phyloP scores from a whole-genome alignment of 306 rosid species.

The Crotalaria pallida region DNA sequence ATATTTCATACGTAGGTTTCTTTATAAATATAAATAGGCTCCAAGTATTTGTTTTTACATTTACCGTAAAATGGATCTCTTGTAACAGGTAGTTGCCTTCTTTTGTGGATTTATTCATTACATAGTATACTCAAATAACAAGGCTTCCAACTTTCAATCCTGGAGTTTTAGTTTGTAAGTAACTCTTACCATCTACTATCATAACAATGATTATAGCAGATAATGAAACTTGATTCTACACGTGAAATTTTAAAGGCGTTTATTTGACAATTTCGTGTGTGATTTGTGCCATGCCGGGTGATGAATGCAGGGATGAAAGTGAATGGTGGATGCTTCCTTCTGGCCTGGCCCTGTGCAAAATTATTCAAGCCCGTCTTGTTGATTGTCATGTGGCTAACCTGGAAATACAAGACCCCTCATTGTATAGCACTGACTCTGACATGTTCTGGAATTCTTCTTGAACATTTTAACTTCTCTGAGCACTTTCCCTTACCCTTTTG shows the following conservation, averaged over 20 bases:
- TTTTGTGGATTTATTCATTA: conserved; percentile 83
- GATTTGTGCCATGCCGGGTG: conserved; percentile 1
- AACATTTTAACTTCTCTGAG: neutral
- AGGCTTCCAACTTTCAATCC: conserved; percentile 58
- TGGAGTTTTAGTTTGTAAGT: conserved; percentile 94
- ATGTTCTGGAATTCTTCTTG: conserved; percentile 82
- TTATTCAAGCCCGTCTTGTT: conserved; percentile 77
- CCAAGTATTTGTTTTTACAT: neutral
- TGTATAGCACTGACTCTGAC: conserved; percentile 74
- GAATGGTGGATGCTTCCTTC: conserved; percentile 99
- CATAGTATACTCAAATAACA: conserved; percentile 46
- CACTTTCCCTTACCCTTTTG: neutral
- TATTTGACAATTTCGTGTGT: conserved; percentile 7
- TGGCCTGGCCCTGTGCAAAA: conserved; percentile 67
- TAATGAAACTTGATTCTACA: conserved; percentile 9
- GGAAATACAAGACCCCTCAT: conserved; percentile 84
- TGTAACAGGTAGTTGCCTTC: conserved; percentile 72
- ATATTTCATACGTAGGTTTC: neutral
- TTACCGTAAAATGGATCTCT: conserved; percentile 6
- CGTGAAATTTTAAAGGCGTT: neutral
- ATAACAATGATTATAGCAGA: neutral
- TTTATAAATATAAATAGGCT: neutral
- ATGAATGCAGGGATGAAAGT: conserved; percentile 82
- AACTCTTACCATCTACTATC: neutral
- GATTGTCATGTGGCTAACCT: conserved; percentile 87